A percentile compares a stretch with the other conserved stretches of the same genome.
Conservation (phyloP, 1,139 yeast genomes). For the Diutina rugosa region DNA sequence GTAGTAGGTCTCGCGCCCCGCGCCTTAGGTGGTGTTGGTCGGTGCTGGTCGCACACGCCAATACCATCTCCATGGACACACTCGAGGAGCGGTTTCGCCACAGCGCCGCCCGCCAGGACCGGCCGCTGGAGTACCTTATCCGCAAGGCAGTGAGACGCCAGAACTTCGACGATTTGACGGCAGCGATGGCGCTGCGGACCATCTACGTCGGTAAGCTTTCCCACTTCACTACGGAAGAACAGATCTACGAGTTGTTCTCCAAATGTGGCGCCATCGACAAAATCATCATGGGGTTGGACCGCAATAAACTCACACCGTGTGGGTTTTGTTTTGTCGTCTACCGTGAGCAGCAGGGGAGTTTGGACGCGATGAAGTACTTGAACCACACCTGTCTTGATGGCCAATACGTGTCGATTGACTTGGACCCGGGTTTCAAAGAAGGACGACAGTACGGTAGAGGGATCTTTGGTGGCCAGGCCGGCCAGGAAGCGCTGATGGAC, state of each 20-base stretch:
- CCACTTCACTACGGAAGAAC: slow-evolving; percentile 88
- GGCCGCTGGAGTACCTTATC: slow-evolving; percentile 64
- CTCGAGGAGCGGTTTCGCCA: slow-evolving; percentile 10
- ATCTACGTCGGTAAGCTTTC: slow-evolving; percentile 79
- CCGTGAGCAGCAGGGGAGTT: slow-evolving; percentile 51
- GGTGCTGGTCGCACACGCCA: not conserved
- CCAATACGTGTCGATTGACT: slow-evolving; percentile 63
- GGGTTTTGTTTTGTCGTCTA: slow-evolving; percentile 91
- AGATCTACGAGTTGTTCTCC: slow-evolving; percentile 72
- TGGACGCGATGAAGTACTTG: slow-evolving; percentile 70
- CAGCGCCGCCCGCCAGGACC: slow-evolving; percentile 55
- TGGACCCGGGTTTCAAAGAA: slow-evolving; percentile 90
- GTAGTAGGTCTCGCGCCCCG: too few species aligned
- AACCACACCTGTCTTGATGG: slow-evolving; percentile 77
- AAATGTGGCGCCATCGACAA: slow-evolving; percentile 67
- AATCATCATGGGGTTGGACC: slow-evolving; percentile 87
- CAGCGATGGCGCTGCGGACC: slow-evolving; percentile 55
- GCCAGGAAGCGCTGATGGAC: slow-evolving; percentile 12
- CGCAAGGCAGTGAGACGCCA: slow-evolving; percentile 55
- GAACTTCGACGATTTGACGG: slow-evolving; percentile 45
- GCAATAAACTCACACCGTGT: slow-evolving; percentile 82
- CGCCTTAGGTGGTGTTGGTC: too few species aligned
- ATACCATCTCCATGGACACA: not conserved
- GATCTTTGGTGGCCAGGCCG: slow-evolving; percentile 62
- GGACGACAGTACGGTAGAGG: slow-evolving; percentile 96